phyloP scores from a whole-genome alignment of 2,329 filamentous ascomycete species.

The Colletotrichum musae region DNA sequence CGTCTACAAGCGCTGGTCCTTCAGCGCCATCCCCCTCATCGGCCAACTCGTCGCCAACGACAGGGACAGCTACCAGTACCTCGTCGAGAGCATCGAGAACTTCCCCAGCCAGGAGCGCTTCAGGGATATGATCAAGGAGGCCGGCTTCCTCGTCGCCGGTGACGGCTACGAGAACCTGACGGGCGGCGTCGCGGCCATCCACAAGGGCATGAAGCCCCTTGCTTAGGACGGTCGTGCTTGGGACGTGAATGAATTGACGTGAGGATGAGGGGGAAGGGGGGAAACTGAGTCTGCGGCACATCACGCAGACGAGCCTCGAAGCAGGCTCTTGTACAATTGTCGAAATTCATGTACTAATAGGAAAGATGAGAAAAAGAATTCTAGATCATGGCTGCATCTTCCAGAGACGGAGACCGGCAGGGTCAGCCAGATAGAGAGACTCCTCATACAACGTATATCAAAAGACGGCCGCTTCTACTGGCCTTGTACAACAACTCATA shows the following conservation, averaged over 20 bases:
- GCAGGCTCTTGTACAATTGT: slow-evolving; percentile 31
- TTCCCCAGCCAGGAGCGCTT: slow-evolving; percentile 93
- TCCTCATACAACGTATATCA: slow-evolving; percentile 19
- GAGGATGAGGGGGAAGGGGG: not conserved
- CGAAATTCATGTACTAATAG: slow-evolving; percentile 28
- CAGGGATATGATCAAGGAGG: slow-evolving; percentile 83
- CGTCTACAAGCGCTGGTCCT: slow-evolving; percentile 96
- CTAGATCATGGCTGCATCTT: slow-evolving; percentile 2
- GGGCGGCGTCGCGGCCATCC: slow-evolving; percentile 93
- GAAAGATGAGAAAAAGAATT: not conserved
- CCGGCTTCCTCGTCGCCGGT: slow-evolving; percentile 88
- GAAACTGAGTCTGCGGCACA: not conserved
- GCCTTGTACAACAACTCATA: slow-evolving; percentile 9
- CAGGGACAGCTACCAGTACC: slow-evolving; percentile 96
- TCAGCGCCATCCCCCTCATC: slow-evolving; percentile 93
- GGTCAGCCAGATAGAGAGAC: slow-evolving; percentile 27
- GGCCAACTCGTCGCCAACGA: slow-evolving; percentile 96
- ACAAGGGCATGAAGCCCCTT: slow-evolving; percentile 92
- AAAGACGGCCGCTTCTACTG: slow-evolving; percentile 3
- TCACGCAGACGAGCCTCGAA: not conserved
- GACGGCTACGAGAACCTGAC: slow-evolving; percentile 92
- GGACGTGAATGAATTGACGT: not conserved
- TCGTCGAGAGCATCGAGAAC: slow-evolving; percentile 96
- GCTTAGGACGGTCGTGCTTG: not conserved
- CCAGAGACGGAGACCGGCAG: not conserved